Percentiles rank a stretch among this genome's conserved stretches.
These are phyloP conservation scores for Capillidium heterosporum DNA, from an alignment of 371 early-diverging fungal genomes.

Conservation along the genomic window DNA sequence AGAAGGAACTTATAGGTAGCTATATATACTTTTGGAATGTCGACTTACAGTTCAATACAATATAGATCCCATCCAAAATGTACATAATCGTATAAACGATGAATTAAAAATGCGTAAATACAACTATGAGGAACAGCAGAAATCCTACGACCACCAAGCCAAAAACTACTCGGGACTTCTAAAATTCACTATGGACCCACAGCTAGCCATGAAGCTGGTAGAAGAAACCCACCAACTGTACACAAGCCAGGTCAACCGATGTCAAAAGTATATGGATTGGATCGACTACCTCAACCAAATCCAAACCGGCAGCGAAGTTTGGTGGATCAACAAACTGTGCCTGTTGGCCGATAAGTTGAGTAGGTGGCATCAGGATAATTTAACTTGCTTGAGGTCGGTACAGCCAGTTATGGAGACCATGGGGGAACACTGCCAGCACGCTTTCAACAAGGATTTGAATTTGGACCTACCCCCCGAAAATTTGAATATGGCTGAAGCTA, in stretches of 20 bases:
- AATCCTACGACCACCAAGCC: not conserved
- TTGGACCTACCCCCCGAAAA: not conserved
- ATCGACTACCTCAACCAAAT: conserved; percentile 1
- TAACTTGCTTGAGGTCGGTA: not conserved
- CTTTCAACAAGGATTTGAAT: not conserved
- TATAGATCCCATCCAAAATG: not conserved
- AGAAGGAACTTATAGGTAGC: not conserved
- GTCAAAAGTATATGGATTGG: not conserved
- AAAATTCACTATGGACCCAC: not conserved
- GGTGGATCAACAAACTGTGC: not conserved
- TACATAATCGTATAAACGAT: not conserved
- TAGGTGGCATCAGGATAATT: not conserved
- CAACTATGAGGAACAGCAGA: not conserved
- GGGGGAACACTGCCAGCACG: not conserved
- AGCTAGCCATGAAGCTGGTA: not conserved
- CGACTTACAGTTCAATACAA: not conserved
- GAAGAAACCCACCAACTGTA: not conserved
- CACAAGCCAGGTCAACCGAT: not conserved
- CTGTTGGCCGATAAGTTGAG: not conserved
- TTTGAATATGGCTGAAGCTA: not conserved
- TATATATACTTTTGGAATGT: not conserved
- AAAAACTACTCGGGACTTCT: not conserved
- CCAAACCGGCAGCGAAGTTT: not conserved
- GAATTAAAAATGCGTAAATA: not conserved
- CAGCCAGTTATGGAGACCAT: not conserved